A percentile compares a stretch with the other conserved stretches of the same genome.
Evolutionary conservation across 1,284 basidiomycete species (phyloP).

Genomic region (Phlebopus sp.): DNA sequence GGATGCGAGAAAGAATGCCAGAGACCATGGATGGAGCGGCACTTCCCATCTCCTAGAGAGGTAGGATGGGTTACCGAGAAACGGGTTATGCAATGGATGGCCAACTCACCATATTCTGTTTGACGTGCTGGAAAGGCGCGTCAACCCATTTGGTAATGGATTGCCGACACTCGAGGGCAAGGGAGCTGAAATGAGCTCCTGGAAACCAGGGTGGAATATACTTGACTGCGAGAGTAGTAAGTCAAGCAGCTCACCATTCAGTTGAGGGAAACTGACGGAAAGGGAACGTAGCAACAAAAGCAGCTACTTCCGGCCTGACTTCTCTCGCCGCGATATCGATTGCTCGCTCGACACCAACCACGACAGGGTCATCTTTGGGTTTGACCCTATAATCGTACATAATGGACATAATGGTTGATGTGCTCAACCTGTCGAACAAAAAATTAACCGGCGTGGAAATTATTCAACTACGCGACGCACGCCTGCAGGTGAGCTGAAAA

Average conservation of each 20-base stretch:
- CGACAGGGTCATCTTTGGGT: constrained; percentile 17
- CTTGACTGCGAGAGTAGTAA: constrained; percentile 11
- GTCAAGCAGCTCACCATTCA: neutral
- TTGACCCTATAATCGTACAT: constrained; percentile 22
- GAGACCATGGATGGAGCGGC: constrained; percentile 25
- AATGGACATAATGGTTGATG: constrained; percentile 22
- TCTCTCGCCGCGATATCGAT: constrained; percentile 10
- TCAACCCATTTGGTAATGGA: constrained; percentile 15
- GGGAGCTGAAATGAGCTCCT: constrained; percentile 19
- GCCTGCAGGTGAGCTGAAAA: constrained; percentile 17
- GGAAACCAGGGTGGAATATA: constrained; percentile 25
- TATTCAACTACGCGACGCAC: constrained; percentile 8
- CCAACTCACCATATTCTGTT: constrained; percentile 20
- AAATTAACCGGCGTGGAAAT: neutral
- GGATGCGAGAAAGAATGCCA: constrained; percentile 13
- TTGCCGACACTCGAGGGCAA: constrained; percentile 7
- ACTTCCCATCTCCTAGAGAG: constrained; percentile 17
- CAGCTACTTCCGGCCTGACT: constrained; percentile 18
- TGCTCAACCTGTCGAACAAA: constrained; percentile 15
- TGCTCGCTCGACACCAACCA: constrained; percentile 14
- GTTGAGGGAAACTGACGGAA: constrained; percentile 13
- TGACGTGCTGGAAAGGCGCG: constrained; percentile 21
- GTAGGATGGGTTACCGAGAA: neutral
- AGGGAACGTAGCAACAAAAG: constrained; percentile 18
- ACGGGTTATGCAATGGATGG: neutral